Base-by-base conservation (phyloP, 768 basidiomycete species). In the Sutorius australiensis region DNA sequence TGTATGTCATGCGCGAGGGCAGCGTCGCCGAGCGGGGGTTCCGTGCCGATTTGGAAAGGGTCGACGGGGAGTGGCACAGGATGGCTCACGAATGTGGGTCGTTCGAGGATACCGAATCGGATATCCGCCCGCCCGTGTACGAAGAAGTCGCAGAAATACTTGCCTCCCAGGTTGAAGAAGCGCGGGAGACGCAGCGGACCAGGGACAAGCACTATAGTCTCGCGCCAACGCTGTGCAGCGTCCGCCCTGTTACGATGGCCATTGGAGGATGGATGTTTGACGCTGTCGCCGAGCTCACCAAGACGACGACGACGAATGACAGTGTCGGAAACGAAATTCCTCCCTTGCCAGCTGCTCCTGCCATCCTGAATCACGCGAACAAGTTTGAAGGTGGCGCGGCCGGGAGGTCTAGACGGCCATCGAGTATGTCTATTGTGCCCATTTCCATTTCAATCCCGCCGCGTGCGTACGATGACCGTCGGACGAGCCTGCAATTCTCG, bases 1-100 rank as follows among this genome's bases (percentile, higher is more conserved):
- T 97, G 12, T 97, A 98, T 66, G 89, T 98, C 3, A 84, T 98
- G 75, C 82, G 84, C 59, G 77, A 83, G 17, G 95, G 95, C 0
- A 60, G 66, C 0, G 82, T 97, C 30, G 86, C 86, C 43, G 92
- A 98, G 66, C 88, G 92, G 61, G 97, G 97, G 0, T 95, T 83
- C 69, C 81, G 93, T 2, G 70, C 69, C 2, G 95, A 95, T 63
- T 78, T 98, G 46, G 89, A 92, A 65, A 67, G 58, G 14, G 70
- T 63, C 4, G 59, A 68, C 3, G 88, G 89, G 28, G 86, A 86
- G 58, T 98, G 95, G 70, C 73, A 77, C 30, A 70, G 71, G 55
- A 88, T 97, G 85, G 75, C 86, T 72, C 41, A 65, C 73, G 12
- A 89, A 86, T 79, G 81, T 27, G 86, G 84, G 5, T 78, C 73